Base-by-base conservation (phyloP, 176 grass and related monocot genomes). In the Poa annua region DNA sequence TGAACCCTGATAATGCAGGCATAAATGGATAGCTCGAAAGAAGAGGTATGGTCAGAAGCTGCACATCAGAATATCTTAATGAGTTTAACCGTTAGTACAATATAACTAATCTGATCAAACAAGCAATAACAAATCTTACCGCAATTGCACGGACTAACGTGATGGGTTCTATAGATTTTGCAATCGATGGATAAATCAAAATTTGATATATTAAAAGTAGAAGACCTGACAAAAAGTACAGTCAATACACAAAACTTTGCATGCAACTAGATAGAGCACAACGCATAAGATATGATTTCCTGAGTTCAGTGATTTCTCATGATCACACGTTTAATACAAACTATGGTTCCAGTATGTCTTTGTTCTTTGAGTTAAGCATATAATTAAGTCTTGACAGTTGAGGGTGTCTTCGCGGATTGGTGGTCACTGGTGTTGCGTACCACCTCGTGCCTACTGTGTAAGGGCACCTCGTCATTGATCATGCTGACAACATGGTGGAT, bases 21-120 rank as follows among this genome's bases (percentile, higher is more conserved):
- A 98, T 90, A 63, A 90, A 98, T 26, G 96, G 87, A 76, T 88
- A 98, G 69, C 86, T 87, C 11, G 81, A 86, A 87, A 98, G 90
- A 85, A 98, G 81, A 17, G 88, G 92, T 42, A 98, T 66, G 41
- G 87, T 82, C 66, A 98, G 85, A 71, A 89, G 65, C 92, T 98
- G 90, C 85, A 85, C 15, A 86, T 57, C 45, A 84, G 13, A 80
- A 71, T 87, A 78, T 72, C 17, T 42, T 49, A 39, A 39, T 77
- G 39, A 91, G 14, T 79, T 83, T 34, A 67, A 20, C 45, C 10
- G 6, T 75, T 85, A 42, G 41, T 42, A 60, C 24, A 66, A 36
- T 24, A 86, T 64, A 65, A 64, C 22, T 57, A 70, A 73, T 36
- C 4, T 78, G 50, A 75, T 81, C 20, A 44, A 71, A 80, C 39